Conservation (phyloP, 78 protist species). For the Cyanophora paradoxa region DNA sequence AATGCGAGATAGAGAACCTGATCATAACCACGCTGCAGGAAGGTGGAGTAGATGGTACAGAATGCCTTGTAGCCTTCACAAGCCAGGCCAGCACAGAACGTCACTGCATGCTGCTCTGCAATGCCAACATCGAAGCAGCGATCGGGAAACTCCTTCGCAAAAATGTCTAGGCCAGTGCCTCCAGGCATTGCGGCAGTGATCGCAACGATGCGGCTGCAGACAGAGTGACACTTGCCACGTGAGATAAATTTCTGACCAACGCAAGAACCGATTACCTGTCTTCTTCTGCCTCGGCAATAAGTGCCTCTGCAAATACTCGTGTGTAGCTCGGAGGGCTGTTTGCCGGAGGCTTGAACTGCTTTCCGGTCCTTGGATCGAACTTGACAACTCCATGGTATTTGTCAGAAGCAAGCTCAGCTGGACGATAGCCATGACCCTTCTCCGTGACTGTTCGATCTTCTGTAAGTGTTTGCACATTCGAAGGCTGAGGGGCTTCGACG, state of each 20-base stretch:
- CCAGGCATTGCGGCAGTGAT: conserved; percentile 39
- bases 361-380: not conserved
- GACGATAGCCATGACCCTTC: conserved; percentile 23
- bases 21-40: conserved; percentile 34
- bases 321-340: no score
- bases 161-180: conserved; percentile 32
- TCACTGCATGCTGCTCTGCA: conserved; percentile 34
- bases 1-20: no score
- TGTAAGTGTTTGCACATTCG: not conserved
- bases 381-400: not conserved
- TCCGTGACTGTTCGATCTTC: no score
- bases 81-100: conserved; percentile 31
- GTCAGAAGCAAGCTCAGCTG: conserved; percentile 18
- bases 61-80: conserved; percentile 33
- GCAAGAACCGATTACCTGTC: no score
- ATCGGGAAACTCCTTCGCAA: conserved; percentile 29
- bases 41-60: conserved; percentile 43
- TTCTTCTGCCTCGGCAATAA: no score
- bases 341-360: no score
- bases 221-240: no score
- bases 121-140: conserved; percentile 28
- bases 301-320: no score
- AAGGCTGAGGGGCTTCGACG: not conserved
- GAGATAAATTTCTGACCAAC: no score
- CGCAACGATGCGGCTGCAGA: no score